phyloP scores from a whole-genome alignment of 805 yeast species.

The Lachancea sp. region DNA sequence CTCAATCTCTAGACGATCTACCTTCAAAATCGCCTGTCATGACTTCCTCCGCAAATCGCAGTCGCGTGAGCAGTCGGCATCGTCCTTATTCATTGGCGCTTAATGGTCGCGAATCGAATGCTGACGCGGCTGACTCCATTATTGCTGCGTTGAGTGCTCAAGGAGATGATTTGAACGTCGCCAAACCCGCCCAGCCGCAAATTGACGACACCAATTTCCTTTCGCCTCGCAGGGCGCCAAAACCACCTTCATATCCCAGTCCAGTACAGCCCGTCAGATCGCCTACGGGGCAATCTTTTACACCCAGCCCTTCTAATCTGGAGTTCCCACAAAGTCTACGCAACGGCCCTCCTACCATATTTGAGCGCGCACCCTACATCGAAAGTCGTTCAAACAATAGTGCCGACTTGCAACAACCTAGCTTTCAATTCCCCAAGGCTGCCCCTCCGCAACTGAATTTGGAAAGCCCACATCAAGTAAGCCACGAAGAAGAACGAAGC shows the following conservation, averaged over 20 bases:
- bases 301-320: constrained; percentile 7
- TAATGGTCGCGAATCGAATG: background rate
- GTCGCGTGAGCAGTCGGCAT: constrained; percentile 1
- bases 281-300: constrained; percentile 17
- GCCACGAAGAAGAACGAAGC: background rate
- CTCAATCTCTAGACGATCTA: constrained; percentile 6
- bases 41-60: background rate
- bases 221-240: constrained; percentile 71
- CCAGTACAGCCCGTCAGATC: constrained; percentile 36
- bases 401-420: constrained; percentile 4
- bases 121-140: constrained; percentile 1
- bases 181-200: constrained; percentile 12
- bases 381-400: constrained; percentile 2
- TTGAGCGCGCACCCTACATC: constrained; percentile 15
- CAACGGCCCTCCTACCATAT: constrained; percentile 25
- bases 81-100: constrained; percentile 13
- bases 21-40: constrained; percentile 15
- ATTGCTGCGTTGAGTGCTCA: background rate
- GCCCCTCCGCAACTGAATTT: constrained; percentile 8
- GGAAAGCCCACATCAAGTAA: constrained; percentile 3
- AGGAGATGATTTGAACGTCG: background rate
- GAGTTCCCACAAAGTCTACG: constrained; percentile 10
- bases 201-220: constrained; percentile 36
- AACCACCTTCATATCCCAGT: constrained; percentile 50
- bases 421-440: constrained; percentile 7